Evolutionary conservation across 78 protist species (phyloP).

Genomic region (slime mould (Dictyostelium discoideum)): DNA sequence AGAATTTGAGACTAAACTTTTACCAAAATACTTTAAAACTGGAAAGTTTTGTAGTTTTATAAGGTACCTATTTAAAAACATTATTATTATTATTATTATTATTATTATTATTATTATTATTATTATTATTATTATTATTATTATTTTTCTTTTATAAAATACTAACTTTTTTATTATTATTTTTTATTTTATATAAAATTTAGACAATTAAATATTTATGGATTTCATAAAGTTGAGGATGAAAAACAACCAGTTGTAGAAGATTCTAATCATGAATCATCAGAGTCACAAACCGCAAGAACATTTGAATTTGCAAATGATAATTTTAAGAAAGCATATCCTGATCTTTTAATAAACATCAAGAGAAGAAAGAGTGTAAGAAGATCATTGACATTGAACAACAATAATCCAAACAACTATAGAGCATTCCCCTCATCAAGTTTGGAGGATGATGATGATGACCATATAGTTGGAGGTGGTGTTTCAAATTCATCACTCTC

Average conservation of each 20-base stretch:
- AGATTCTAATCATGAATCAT: constrained; percentile 42
- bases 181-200: neutral
- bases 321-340: constrained; percentile 37
- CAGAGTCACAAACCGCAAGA: constrained; percentile 73
- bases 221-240: constrained; percentile 78
- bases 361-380: constrained; percentile 76
- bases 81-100: too few species aligned
- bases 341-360: constrained; percentile 51
- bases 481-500: neutral
- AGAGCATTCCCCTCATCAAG: constrained; percentile 10
- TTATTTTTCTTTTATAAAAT: neutral
- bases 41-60: constrained; percentile 81
- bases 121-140: too few species aligned
- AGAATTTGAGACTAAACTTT: constrained; percentile 62
- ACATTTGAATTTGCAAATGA: constrained; percentile 76
- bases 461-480: constrained; percentile 3
- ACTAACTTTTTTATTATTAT: neutral
- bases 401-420: constrained; percentile 69
- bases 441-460: constrained; percentile 39
- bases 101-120: too few species aligned
- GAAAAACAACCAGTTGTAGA: constrained; percentile 29
- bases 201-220: constrained; percentile 70
- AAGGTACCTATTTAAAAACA: constrained; percentile 25
- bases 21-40: constrained; percentile 78
- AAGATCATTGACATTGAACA: constrained; percentile 57